phyloP scores from a whole-genome alignment of 2,329 filamentous ascomycete genomes.

The Fusarium avenaceum region DNA sequence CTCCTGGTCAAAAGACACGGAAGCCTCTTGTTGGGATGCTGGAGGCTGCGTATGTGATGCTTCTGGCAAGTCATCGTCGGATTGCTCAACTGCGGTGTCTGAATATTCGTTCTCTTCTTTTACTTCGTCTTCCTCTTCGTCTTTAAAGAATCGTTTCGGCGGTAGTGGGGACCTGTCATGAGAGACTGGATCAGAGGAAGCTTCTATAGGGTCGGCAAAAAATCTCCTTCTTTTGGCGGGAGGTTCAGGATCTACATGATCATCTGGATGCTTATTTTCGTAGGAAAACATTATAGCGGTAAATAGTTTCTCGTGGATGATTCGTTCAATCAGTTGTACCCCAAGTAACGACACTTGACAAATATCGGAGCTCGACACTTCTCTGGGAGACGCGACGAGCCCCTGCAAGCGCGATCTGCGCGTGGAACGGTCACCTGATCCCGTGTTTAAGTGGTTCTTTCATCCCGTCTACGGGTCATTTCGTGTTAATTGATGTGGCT shows the following conservation, averaged over 20 bases:
- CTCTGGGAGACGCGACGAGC: conserved; percentile 56
- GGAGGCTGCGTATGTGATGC: conserved; percentile 21
- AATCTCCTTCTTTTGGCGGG: conserved; percentile 61
- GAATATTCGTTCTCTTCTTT: conserved; percentile 39
- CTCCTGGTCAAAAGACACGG: conserved; percentile 66
- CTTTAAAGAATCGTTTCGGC: conserved; percentile 48
- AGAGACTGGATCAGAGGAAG: conserved; percentile 48
- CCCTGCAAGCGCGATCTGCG: conserved; percentile 51
- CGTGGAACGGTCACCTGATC: conserved; percentile 60
- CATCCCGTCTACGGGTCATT: background rate
- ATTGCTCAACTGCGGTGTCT: conserved; percentile 25
- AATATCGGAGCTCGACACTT: conserved; percentile 13
- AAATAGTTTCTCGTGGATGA: background rate
- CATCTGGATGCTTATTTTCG: conserved; percentile 56
- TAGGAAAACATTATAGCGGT: conserved; percentile 26
- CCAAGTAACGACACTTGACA: conserved; percentile 14
- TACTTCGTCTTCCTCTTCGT: conserved; percentile 43
- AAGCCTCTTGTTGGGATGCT: conserved; percentile 42
- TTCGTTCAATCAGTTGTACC: conserved; percentile 3
- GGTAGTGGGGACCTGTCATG: conserved; percentile 44
- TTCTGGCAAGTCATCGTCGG: conserved; percentile 27
- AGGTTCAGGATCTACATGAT: conserved; percentile 55
- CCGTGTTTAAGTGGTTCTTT: conserved; percentile 42
- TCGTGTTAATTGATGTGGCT: conserved; percentile 33
- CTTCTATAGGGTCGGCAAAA: conserved; percentile 54